Conservation (phyloP, 495 filamentous ascomycete genomes). For the Cenococcum geophilum region DNA sequence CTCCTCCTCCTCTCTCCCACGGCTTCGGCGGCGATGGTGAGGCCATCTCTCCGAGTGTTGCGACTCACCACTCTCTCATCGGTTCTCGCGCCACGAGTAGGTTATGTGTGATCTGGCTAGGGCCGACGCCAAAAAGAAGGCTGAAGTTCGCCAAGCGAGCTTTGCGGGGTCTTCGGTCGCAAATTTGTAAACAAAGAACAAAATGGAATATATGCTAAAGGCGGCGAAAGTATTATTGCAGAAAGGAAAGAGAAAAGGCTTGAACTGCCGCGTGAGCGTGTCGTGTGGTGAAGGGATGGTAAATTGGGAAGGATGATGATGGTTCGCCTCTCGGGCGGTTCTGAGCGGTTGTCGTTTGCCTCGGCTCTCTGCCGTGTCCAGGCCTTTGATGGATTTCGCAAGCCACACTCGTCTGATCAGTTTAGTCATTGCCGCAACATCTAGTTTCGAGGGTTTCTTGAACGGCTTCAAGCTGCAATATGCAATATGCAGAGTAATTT, state of each 20-base stretch:
- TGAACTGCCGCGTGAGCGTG: no score
- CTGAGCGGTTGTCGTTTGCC: no score
- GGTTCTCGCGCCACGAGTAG: background rate
- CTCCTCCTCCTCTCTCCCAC: slow-evolving; percentile 80
- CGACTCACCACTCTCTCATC: slow-evolving; percentile 29
- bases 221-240: background rate
- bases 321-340: no score
- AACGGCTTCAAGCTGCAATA: no score
- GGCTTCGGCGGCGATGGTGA: slow-evolving; percentile 96
- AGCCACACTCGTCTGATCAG: no score
- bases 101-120: background rate
- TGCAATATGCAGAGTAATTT: no score
- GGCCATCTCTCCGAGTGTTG: slow-evolving; percentile 38
- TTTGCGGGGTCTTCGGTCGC: background rate
- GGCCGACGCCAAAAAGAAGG: background rate
- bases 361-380: no score
- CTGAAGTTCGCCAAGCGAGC: background rate
- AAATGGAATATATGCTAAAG: background rate
- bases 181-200: background rate
- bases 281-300: no score
- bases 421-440: no score
- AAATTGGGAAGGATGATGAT: no score
- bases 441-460: no score
- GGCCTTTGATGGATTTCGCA: no score
- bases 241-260: background rate